phyloP scores from a whole-genome alignment of 164 flowering plant species.

The Liquidambar formosana region DNA sequence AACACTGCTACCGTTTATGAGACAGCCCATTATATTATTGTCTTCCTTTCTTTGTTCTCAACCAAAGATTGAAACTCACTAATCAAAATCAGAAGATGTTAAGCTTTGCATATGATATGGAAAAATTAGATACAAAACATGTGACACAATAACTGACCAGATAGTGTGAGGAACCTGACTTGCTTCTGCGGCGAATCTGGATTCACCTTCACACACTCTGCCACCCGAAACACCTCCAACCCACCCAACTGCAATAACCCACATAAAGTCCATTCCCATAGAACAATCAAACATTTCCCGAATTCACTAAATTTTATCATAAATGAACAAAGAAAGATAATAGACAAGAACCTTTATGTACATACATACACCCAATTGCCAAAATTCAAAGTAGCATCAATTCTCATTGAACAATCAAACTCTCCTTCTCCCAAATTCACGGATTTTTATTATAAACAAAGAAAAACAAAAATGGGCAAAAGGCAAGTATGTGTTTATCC shows the following conservation, averaged over 20 bases:
- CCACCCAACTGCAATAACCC: constrained; percentile 54
- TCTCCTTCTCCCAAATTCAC: too few relatives aligned
- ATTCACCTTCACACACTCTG: constrained; percentile 80
- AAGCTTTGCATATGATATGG: background rate
- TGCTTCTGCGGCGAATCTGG: constrained; percentile 95
- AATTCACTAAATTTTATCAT: background rate
- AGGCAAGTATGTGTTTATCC: too few relatives aligned
- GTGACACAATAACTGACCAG: constrained; percentile 50
- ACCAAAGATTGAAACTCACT: background rate
- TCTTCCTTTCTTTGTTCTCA: background rate
- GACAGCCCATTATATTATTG: background rate
- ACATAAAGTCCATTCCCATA: background rate
- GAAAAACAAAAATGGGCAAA: too few relatives aligned
- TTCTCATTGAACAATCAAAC: too few relatives aligned
- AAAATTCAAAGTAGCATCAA: too few relatives aligned
- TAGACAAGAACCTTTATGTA: too few relatives aligned
- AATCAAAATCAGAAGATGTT: background rate
- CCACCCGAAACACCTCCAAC: constrained; percentile 56
- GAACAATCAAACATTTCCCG: background rate
- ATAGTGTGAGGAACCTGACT: constrained; percentile 76
- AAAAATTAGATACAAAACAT: background rate
- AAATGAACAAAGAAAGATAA: background rate
- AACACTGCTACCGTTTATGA: background rate
- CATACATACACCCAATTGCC: too few relatives aligned
- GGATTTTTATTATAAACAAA: too few relatives aligned